These are phyloP conservation scores for Acacia crassicarpa DNA, from an alignment of 306 rosid genomes.

Conservation along the genomic window DNA sequence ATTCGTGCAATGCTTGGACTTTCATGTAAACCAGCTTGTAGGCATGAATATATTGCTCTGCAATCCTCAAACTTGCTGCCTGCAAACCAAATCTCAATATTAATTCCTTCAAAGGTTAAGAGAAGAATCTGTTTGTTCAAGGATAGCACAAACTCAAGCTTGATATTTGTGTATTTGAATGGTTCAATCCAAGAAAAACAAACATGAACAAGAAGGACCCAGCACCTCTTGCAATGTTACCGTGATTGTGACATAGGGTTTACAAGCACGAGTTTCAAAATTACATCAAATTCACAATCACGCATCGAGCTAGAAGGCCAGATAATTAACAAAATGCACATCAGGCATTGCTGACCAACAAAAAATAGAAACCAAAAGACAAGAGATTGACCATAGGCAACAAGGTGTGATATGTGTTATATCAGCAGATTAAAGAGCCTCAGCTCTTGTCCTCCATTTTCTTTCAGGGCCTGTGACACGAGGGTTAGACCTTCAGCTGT, in stretches of 20 bases:
- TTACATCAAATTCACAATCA: too few species aligned
- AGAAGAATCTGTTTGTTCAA: background rate
- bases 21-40: constrained; percentile 11
- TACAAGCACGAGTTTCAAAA: too few species aligned
- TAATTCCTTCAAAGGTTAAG: constrained; percentile 16
- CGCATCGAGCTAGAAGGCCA: constrained; percentile 15
- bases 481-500: constrained; percentile 76
- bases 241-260: too few species aligned
- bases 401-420: constrained; percentile 4
- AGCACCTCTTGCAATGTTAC: background rate
- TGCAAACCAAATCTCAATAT: constrained; percentile 47
- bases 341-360: background rate
- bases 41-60: constrained; percentile 89
- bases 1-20: constrained; percentile 6
- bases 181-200: constrained; percentile 19
- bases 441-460: constrained; percentile 87
- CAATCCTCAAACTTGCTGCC: constrained; percentile 94
- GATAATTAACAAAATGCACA: background rate
- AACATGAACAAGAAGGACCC: constrained; percentile 9
- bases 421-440: constrained; percentile 35
- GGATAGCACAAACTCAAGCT: constrained; percentile 11
- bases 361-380: constrained; percentile 3
- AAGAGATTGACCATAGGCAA: background rate
- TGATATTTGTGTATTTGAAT: constrained; percentile 17
- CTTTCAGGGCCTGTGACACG: constrained; percentile 73